phyloP scores from a whole-genome alignment of 2,329 filamentous ascomycete species.

The Cordyceps fumosorosea region DNA sequence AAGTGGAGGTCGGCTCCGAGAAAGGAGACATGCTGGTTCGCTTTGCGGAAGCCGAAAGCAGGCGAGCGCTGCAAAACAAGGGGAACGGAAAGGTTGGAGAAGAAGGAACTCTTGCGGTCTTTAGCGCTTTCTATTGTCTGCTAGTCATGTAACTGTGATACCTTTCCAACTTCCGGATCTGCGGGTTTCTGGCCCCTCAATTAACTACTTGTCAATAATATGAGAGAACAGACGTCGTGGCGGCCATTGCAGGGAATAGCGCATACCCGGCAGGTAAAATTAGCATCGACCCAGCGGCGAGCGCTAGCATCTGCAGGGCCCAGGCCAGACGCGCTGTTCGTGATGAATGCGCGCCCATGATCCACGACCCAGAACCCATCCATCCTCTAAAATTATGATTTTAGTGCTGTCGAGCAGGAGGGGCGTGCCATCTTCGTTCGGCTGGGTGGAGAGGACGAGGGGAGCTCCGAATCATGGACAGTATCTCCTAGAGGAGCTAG shows the following conservation, averaged over 20 bases:
- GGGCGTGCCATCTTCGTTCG: not conserved
- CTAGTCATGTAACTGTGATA: not conserved
- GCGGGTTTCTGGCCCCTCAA: not conserved
- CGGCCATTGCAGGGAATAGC: slow-evolving; percentile 5
- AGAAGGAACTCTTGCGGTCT: not conserved
- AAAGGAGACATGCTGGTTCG: not conserved
- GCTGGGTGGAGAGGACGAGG: not conserved
- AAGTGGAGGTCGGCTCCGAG: slow-evolving; percentile 9
- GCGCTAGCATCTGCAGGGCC: not conserved
- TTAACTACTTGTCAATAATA: too few species aligned
- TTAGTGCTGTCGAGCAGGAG: not conserved
- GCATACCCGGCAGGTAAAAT: not conserved
- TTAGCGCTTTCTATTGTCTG: not conserved
- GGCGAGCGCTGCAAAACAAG: not conserved
- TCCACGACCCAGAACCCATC: not conserved
- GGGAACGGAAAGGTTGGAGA: not conserved
- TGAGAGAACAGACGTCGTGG: not conserved
- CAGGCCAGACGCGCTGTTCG: not conserved
- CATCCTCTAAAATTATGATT: not conserved
- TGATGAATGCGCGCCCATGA: not conserved
- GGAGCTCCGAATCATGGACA: too few species aligned
- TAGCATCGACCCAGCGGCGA: not conserved
- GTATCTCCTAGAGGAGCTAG: not conserved
- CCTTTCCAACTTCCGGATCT: not conserved
- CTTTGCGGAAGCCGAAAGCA: not conserved